Evolutionary conservation across 805 yeast genomes (phyloP).

Genomic region (Teunomyces aglyptinius): DNA sequence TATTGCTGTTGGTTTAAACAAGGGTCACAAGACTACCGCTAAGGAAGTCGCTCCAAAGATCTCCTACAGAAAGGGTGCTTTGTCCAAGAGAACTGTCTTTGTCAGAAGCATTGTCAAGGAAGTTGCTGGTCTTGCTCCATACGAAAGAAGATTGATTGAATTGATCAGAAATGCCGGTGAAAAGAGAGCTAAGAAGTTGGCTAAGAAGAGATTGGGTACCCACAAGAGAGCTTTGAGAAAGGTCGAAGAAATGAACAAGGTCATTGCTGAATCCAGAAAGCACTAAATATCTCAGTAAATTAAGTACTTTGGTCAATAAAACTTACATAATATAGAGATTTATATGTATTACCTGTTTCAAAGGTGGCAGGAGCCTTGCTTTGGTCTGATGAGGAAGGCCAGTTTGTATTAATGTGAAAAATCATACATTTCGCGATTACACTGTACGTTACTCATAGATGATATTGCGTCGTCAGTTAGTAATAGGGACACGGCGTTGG

Average conservation of each 20-base stretch:
- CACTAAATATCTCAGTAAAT: conserved; percentile 48
- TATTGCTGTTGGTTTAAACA: conserved; percentile 98
- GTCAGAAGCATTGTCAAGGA: conserved; percentile 95
- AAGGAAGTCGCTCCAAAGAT: conserved; percentile 66
- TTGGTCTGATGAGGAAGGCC: no score
- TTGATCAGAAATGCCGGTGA: conserved; percentile 99
- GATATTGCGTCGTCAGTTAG: background rate
- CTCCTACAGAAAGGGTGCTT: conserved; percentile 95
- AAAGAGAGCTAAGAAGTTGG: conserved; percentile 99
- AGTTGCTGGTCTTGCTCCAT: conserved; percentile 99
- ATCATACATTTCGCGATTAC: background rate
- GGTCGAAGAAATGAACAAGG: conserved; percentile 96
- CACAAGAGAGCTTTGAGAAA: conserved; percentile 99
- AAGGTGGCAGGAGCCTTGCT: no score
- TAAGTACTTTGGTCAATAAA: conserved; percentile 14
- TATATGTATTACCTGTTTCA: background rate
- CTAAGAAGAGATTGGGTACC: conserved; percentile 99
- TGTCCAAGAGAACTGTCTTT: conserved; percentile 92
- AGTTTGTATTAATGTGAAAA: background rate
- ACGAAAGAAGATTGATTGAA: conserved; percentile 99
- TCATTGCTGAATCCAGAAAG: conserved; percentile 97
- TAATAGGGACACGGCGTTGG: background rate
- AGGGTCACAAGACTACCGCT: conserved; percentile 96
- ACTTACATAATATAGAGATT: conserved; percentile 3
- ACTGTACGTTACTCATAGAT: background rate